Percentiles rank a stretch among this genome's conserved stretches.
Conservation (phyloP, 257 asterid species). For the Nicotiana knightiana region DNA sequence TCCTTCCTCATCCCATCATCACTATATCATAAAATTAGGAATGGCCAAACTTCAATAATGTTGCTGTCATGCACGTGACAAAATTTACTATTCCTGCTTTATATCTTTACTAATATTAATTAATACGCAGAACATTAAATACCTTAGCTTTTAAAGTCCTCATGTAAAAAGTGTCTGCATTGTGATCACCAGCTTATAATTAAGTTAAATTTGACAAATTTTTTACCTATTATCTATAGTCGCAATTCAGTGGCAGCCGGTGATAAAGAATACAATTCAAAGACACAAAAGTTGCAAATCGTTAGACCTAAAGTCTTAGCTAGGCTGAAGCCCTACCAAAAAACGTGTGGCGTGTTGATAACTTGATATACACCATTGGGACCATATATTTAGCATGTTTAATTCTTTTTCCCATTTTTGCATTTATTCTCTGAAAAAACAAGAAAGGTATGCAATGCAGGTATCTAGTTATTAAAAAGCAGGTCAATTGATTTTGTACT, state of each 20-base stretch:
- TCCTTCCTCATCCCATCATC: background rate
- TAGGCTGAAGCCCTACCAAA: background rate
- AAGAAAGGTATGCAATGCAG: background rate
- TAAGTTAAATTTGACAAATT: background rate
- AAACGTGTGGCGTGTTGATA: background rate
- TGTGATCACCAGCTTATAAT: background rate
- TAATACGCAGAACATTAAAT: background rate
- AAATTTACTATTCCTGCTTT: background rate
- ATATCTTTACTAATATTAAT: too few relatives aligned
- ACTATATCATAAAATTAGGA: constrained; percentile 9
- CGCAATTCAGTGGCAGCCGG: background rate
- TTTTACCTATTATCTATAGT: background rate
- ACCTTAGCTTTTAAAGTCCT: background rate
- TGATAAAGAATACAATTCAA: background rate
- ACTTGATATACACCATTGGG: background rate
- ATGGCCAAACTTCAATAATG: constrained; percentile 19
- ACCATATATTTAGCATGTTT: background rate
- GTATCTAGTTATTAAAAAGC: too few relatives aligned
- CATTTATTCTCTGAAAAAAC: background rate
- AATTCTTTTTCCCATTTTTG: background rate
- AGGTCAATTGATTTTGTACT: too few relatives aligned
- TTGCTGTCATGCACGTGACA: constrained; percentile 29
- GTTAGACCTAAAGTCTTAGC: background rate
- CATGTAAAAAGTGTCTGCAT: background rate
- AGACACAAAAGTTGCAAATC: background rate